These are phyloP conservation scores for Physcia stellaris DNA, from an alignment of 495 filamentous ascomycete genomes.

Conservation along the genomic window DNA sequence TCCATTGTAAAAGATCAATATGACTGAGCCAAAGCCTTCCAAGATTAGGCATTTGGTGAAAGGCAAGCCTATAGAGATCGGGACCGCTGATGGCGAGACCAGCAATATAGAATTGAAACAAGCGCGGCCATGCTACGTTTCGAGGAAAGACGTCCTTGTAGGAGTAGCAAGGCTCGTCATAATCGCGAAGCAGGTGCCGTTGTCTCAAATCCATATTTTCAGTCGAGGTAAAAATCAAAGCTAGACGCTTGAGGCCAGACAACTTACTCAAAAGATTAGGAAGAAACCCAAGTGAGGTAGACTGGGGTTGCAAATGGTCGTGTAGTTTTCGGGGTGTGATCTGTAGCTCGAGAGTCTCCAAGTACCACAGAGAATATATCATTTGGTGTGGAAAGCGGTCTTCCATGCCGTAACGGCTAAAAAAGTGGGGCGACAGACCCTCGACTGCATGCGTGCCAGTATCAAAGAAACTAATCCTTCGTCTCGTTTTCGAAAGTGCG, in stretches of 20 bases:
- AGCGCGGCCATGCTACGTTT: no score
- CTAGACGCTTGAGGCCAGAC: background rate
- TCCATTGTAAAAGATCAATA: no score
- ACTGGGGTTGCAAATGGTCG: background rate
- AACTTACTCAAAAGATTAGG: background rate
- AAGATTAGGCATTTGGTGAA: no score
- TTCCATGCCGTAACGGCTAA: background rate
- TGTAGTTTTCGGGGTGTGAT: background rate
- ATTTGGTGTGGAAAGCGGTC: background rate
- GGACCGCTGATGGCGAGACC: no score
- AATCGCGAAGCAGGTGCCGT: no score
- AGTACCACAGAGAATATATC: background rate
- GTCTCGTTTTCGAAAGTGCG: conserved; percentile 5
- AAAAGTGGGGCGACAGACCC: background rate
- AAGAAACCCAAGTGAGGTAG: background rate
- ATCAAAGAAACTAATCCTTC: conserved; percentile 9
- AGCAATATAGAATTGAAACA: no score
- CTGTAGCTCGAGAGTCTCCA: background rate
- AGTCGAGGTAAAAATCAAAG: no score
- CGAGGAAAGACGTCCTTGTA: no score
- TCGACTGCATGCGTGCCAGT: background rate
- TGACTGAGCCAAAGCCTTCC: no score
- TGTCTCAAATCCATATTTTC: no score
- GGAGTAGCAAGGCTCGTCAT: no score
- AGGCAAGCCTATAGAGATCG: no score